Evolutionary conservation across 2,329 filamentous ascomycete species (phyloP), one percentile per base, ranked within the genome.

Genomic region (Blastomyces parvus): DNA sequence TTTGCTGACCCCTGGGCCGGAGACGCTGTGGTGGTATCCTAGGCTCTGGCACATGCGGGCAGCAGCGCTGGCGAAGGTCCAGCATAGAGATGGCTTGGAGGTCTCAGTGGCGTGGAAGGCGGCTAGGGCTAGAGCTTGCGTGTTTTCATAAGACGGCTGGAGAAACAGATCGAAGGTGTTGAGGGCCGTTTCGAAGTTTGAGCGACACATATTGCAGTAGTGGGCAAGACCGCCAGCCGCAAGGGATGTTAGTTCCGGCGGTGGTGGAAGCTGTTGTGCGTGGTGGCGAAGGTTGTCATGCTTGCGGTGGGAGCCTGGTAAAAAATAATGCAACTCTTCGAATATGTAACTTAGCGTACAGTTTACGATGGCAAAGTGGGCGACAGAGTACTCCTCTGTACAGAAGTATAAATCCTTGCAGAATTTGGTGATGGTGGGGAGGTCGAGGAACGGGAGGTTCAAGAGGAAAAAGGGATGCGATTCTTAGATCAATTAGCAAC

Each of bases 61-160:
- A 0, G 85, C 86, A 22, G 81, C 80, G 7, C 81, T 83, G 30
- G 81, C 82, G 22, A 88, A 75, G n/a, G 84, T 82, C 82, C 85
- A 86, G n/a, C 83, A 84, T 3, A 88, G 78, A 0, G 84, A 84
- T 0, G 85, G 84, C 48, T 84, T 83, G 3, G 84, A 85, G 17
- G 82, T 78, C 65, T 88, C 85, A 58, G 87, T 81, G 14, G 85
- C 81, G 67, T 87, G 84, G n/a, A 84, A 74, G 4, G 83, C 79
- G 0, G 82, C 84, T 8, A 87, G 73, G n/a, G 83, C 69, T 2
- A 88, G 75, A 11, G 85, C 83, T 66, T 85, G 80, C 27, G 87
- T 79, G 53, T 82, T 86, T 74, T 82, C 79, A 46, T 79, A 72
- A 38, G 76, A 83, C 30, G 83, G 78, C 1, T 84, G 81, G 68